A percentile compares a stretch with the other conserved stretches of the same genome.
Conservation (phyloP, 2,329 filamentous ascomycete species). For the Monosporascus sp. region DNA sequence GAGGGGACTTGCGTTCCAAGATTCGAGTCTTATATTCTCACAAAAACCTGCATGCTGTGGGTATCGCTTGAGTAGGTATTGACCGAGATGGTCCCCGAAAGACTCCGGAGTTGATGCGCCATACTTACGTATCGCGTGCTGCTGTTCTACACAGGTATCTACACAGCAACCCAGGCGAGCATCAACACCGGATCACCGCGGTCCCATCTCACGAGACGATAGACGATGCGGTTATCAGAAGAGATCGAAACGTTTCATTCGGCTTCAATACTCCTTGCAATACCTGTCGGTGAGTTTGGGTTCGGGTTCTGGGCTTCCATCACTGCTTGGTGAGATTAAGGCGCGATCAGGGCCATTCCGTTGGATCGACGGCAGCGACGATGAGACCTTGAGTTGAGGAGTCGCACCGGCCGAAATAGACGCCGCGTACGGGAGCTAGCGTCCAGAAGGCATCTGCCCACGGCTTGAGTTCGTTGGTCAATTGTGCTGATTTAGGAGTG, state of each 20-base stretch:
- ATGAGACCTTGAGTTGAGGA: background rate
- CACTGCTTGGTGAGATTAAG: background rate
- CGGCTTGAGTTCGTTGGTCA: conserved; percentile 1
- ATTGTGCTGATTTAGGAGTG: background rate
- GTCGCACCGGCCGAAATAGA: conserved; percentile 4
- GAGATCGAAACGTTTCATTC: background rate
- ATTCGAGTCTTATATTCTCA: conserved; percentile 12
- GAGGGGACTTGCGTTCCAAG: conserved; percentile 12
- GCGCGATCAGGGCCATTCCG: background rate
- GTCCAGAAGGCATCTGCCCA: background rate
- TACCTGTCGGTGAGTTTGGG: background rate
- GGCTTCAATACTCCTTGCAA: background rate
- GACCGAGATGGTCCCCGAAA: conserved; percentile 18
- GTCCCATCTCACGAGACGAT: background rate
- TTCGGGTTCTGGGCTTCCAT: background rate
- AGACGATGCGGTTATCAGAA: background rate
- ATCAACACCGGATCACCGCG: background rate
- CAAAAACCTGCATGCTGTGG: conserved; percentile 15
- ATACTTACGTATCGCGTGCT: background rate
- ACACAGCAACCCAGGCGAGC: background rate
- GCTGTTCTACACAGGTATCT: background rate
- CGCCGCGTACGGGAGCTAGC: conserved; percentile 5
- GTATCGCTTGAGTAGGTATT: conserved; percentile 10
- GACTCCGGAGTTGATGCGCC: background rate
- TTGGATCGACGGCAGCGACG: background rate